Evolutionary conservation across 805 yeast genomes (phyloP).

Genomic region (Kodamaea neixiangensis): DNA sequence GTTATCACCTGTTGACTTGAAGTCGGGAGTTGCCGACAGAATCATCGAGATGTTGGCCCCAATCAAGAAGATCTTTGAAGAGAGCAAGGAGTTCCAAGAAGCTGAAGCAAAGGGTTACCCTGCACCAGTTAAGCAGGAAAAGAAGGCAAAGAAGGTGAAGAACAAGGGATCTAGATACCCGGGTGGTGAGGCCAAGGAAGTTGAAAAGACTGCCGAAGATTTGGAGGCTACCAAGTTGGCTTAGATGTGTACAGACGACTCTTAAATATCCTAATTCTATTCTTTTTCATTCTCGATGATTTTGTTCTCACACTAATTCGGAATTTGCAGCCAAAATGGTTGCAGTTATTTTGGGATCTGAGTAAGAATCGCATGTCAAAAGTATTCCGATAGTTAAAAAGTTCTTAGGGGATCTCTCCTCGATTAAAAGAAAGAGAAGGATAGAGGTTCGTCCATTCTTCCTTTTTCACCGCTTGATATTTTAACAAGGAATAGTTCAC

Average conservation of each 20-base stretch:
- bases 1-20: slow-evolving; percentile 91
- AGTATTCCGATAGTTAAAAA: too few relatives aligned
- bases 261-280: too few relatives aligned
- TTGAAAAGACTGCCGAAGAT: slow-evolving; percentile 9
- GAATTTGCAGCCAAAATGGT: too few relatives aligned
- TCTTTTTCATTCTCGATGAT: too few relatives aligned
- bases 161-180: slow-evolving; percentile 91
- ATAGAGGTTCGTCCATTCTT: too few relatives aligned
- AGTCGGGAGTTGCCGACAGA: slow-evolving; percentile 85
- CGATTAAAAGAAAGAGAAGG: too few relatives aligned
- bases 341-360: too few relatives aligned
- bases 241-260: slow-evolving; percentile 4
- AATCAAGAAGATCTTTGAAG: slow-evolving; percentile 66
- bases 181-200: slow-evolving; percentile 42
- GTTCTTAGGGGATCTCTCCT: too few relatives aligned
- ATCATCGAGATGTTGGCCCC: slow-evolving; percentile 83
- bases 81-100: slow-evolving; percentile 70
- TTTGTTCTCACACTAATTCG: too few relatives aligned
- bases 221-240: slow-evolving; percentile 14
- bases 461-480: too few relatives aligned
- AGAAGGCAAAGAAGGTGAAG: slow-evolving; percentile 76
- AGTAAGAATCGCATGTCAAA: too few relatives aligned
- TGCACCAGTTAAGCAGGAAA: slow-evolving; percentile 59
- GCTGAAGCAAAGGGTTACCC: slow-evolving; percentile 85
- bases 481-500: too few relatives aligned